phyloP scores from a whole-genome alignment of 805 yeast genomes.

The Kazachstania kunashirensis region DNA sequence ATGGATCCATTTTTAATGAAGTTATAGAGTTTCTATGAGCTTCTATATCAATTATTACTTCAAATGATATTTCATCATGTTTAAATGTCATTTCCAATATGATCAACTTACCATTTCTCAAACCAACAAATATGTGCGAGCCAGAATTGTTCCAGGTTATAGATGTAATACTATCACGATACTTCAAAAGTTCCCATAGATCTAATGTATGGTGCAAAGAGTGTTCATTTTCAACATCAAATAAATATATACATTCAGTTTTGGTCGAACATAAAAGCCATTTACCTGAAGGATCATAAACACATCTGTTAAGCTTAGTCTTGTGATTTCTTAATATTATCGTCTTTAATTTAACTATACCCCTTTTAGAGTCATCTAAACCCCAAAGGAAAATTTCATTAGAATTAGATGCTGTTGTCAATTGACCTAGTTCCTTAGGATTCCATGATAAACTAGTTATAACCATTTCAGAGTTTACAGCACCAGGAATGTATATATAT shows the following conservation, averaged over 20 bases:
- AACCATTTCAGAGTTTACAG: slow-evolving; percentile 14
- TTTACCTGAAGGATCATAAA: slow-evolving; percentile 40
- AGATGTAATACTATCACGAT: slow-evolving; percentile 24
- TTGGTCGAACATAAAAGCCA: slow-evolving; percentile 37
- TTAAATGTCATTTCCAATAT: slow-evolving; percentile 10
- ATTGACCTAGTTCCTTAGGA: slow-evolving; percentile 12
- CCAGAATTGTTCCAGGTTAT: slow-evolving; percentile 29
- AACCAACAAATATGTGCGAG: slow-evolving; percentile 36
- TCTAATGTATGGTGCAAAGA: slow-evolving; percentile 11
- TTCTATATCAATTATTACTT: slow-evolving; percentile 14
- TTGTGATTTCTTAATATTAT: slow-evolving; percentile 7
- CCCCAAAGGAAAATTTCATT: slow-evolving; percentile 19
- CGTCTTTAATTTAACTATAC: slow-evolving; percentile 13
- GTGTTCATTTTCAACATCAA: slow-evolving; percentile 29
- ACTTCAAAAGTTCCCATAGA: slow-evolving; percentile 3
- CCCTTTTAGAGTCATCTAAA: slow-evolving; percentile 9
- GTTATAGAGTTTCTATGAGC: slow-evolving; percentile 47
- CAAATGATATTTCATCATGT: slow-evolving; percentile 3
- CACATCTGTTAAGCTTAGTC: slow-evolving; percentile 15
- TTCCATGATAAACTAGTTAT: slow-evolving; percentile 23
- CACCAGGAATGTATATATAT: slow-evolving; percentile 12
- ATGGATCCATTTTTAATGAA: slow-evolving; percentile 40
- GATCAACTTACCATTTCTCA: slow-evolving; percentile 37
- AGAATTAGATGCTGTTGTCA: slow-evolving; percentile 20
- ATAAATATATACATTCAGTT: slow-evolving; percentile 31